These are phyloP conservation scores for Mallotus repandus DNA, from an alignment of 441 rosid species.

Conservation along the genomic window DNA sequence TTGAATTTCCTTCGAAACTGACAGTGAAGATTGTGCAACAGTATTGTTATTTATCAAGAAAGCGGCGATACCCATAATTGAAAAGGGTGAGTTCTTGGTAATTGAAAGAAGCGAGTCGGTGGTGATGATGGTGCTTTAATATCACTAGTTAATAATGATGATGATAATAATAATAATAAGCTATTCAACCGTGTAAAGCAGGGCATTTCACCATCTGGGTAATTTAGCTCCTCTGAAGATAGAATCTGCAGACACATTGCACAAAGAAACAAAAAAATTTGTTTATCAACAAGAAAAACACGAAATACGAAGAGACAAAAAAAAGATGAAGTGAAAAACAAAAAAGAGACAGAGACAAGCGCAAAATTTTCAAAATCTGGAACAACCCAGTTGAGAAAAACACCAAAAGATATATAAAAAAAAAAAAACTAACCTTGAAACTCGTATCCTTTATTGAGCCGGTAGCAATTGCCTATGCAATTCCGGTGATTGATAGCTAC, in stretches of 20 bases:
- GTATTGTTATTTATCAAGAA: constrained; percentile 43
- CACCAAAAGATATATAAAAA: constrained; percentile 19
- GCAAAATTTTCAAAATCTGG: constrained; percentile 23
- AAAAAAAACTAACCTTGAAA: constrained; percentile 31
- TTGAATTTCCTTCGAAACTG: constrained; percentile 36
- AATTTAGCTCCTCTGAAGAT: constrained; percentile 28
- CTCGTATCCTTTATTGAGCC: constrained; percentile 8
- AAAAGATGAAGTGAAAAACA: constrained; percentile 16
- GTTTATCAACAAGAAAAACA: constrained; percentile 26
- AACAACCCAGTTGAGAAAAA: constrained; percentile 28
- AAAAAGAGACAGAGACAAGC: constrained; percentile 12
- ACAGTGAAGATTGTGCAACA: constrained; percentile 23
- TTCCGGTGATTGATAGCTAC: constrained; percentile 31
- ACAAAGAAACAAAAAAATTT: constrained; percentile 39
- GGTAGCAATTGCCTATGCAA: constrained; percentile 33
- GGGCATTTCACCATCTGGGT: constrained; percentile 71
- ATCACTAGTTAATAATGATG: background rate
- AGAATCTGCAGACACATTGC: constrained; percentile 71
- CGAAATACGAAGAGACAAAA: constrained; percentile 32
- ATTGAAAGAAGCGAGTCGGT: constrained; percentile 30
- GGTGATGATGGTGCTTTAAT: constrained; percentile 17
- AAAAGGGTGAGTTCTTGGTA: constrained; percentile 21
- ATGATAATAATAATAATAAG: background rate
- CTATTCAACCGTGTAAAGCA: constrained; percentile 38
- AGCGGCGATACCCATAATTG: constrained; percentile 47